Evolutionary conservation across 192 early-diverging fungal genomes (phyloP).

Genomic region (Funneliformis mosseae): DNA sequence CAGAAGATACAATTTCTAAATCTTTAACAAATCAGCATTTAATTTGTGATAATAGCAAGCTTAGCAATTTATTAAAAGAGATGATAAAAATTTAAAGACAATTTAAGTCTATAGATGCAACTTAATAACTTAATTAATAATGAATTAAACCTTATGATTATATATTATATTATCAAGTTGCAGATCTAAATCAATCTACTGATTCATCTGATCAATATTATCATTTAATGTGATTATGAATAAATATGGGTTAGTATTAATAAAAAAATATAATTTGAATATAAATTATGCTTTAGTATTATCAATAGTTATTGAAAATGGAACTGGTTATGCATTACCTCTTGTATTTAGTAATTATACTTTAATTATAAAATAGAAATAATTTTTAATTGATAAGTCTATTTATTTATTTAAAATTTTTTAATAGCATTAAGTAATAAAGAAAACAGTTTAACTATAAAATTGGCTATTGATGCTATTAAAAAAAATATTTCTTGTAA

Average conservation of each 20-base stretch:
- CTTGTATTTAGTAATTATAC: background rate
- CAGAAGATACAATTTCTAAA: background rate
- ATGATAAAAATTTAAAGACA: constrained; percentile 8
- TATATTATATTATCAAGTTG: constrained; percentile 17
- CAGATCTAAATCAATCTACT: background rate
- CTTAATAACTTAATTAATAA: background rate
- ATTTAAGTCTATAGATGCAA: background rate
- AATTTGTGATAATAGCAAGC: constrained; percentile 5
- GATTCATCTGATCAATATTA: constrained; percentile 1
- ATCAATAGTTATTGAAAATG: background rate
- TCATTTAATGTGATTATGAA: background rate
- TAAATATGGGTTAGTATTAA: background rate
- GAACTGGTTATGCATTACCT: background rate
- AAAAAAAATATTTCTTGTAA: background rate
- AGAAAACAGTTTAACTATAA: background rate
- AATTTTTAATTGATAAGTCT: too few species aligned
- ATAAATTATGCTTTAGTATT: background rate
- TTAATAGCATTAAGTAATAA: background rate
- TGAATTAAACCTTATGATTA: background rate
- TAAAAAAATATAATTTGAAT: constrained; percentile 3
- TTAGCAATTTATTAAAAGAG: background rate
- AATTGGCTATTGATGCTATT: background rate
- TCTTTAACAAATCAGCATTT: background rate
- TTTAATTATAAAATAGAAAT: too few species aligned
- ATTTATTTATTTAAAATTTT: background rate